Conservation (phyloP, 179 eudicot species). For the Pouteria campechiana region DNA sequence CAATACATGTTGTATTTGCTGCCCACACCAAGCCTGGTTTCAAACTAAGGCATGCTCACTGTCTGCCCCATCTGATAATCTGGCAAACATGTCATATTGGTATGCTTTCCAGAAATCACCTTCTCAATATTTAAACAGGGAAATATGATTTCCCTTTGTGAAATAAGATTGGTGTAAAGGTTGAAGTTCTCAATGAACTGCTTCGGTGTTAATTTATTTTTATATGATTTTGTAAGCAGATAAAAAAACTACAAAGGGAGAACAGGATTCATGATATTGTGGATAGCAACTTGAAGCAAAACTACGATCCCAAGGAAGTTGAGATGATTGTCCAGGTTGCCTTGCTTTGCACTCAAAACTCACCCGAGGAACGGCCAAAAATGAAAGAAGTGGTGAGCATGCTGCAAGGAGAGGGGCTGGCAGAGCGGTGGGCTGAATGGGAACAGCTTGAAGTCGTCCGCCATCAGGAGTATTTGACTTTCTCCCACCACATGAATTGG, state of each 20-base stretch:
- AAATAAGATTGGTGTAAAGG: too few species aligned
- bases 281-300: constrained; percentile 54
- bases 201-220: too few species aligned
- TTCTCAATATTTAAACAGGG: too few species aligned
- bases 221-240: too few species aligned
- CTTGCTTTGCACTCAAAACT: constrained; percentile 71
- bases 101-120: too few species aligned
- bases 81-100: too few species aligned
- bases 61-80: too few species aligned
- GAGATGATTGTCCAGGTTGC: constrained; percentile 74
- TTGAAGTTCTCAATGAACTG: too few species aligned
- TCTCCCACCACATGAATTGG: constrained; percentile 60
- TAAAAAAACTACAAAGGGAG: constrained; percentile 64
- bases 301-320: constrained; percentile 52
- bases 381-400: constrained; percentile 72
- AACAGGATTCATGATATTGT: constrained; percentile 61
- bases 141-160: too few species aligned
- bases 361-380: constrained; percentile 76
- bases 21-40: too few species aligned
- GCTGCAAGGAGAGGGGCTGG: constrained; percentile 69
- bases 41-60: too few species aligned
- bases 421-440: constrained; percentile 86
- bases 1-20: too few species aligned
- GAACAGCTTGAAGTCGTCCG: constrained; percentile 64
- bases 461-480: constrained; percentile 38